phyloP scores from a whole-genome alignment of 352 stramenopile species.

The Pythium rishiriense region DNA sequence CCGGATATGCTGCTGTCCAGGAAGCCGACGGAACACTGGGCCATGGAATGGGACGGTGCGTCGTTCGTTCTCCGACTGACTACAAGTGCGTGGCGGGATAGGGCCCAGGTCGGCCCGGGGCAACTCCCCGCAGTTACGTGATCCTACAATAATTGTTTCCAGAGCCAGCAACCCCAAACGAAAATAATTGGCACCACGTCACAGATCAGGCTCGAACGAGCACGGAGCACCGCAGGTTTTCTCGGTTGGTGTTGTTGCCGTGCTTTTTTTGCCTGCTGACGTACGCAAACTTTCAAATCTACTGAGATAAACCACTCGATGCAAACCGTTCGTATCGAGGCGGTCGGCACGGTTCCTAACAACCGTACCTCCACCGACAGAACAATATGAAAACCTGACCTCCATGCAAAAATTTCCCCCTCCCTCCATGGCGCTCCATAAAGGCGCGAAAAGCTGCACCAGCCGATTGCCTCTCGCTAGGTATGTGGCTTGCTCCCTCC shows the following conservation, averaged over 20 bases:
- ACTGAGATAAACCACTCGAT: background rate
- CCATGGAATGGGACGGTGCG: too few species aligned
- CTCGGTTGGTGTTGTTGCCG: too few species aligned
- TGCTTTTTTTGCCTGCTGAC: background rate
- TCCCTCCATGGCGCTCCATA: background rate
- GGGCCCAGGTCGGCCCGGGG: background rate
- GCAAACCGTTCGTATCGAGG: background rate
- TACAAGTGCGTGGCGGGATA: background rate
- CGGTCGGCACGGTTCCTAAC: slow-evolving; percentile 2
- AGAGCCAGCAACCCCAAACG: too few species aligned
- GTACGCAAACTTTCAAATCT: background rate
- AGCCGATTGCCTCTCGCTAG: slow-evolving; percentile 12
- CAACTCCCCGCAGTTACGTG: background rate
- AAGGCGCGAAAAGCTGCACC: slow-evolving; percentile 30
- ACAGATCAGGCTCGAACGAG: background rate
- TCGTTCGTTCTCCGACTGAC: too few species aligned
- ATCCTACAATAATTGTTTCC: too few species aligned
- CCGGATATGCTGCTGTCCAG: too few species aligned
- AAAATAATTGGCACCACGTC: background rate
- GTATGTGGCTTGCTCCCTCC: slow-evolving; percentile 3
- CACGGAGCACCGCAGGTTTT: background rate
- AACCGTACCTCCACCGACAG: slow-evolving; percentile 6
- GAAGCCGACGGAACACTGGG: too few species aligned
- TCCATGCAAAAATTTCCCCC: background rate
- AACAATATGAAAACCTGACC: too few species aligned